Evolutionary conservation across 2,329 filamentous ascomycete genomes (phyloP).

Genomic region (Paradendryphiella salina): DNA sequence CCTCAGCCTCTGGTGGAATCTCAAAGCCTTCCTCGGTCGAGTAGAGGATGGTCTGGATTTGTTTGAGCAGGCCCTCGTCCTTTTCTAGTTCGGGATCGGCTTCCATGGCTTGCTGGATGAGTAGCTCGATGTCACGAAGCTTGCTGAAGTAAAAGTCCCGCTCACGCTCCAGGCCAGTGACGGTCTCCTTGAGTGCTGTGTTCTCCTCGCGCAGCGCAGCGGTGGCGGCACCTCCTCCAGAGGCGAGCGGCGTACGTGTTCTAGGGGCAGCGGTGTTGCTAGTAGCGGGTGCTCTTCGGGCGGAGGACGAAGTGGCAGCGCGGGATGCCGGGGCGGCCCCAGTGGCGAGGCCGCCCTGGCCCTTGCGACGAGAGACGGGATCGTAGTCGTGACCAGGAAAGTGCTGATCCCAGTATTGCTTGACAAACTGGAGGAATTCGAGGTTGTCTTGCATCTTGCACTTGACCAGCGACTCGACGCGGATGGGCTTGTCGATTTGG

Average conservation of each 20-base stretch:
- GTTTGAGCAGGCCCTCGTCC: slow-evolving; percentile 89
- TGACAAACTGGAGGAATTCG: slow-evolving; percentile 96
- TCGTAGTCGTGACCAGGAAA: slow-evolving; percentile 98
- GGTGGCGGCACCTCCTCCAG: slow-evolving; percentile 60
- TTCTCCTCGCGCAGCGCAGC: slow-evolving; percentile 84
- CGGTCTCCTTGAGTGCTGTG: slow-evolving; percentile 86
- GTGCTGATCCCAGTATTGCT: slow-evolving; percentile 97
- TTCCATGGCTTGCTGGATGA: slow-evolving; percentile 91
- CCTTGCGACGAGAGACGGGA: slow-evolving; percentile 81
- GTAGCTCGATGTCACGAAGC: slow-evolving; percentile 90
- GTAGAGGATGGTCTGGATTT: slow-evolving; percentile 96
- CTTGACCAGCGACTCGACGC: slow-evolving; percentile 86
- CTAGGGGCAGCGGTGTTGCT: slow-evolving; percentile 47
- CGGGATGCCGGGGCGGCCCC: slow-evolving; percentile 53
- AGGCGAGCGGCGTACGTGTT: slow-evolving; percentile 47
- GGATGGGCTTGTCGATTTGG: slow-evolving; percentile 84
- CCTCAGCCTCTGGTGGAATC: slow-evolving; percentile 79
- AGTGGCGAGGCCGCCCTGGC: slow-evolving; percentile 62
- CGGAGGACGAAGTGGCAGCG: slow-evolving; percentile 53
- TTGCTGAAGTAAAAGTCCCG: slow-evolving; percentile 99
- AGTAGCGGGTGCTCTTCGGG: slow-evolving; percentile 50
- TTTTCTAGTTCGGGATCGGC: slow-evolving; percentile 91
- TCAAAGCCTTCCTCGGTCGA: slow-evolving; percentile 86
- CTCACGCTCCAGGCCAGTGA: slow-evolving; percentile 92
- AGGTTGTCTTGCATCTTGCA: slow-evolving; percentile 99